phyloP scores from a whole-genome alignment of 2,329 filamentous ascomycete genomes.

The Knufia petricola region DNA sequence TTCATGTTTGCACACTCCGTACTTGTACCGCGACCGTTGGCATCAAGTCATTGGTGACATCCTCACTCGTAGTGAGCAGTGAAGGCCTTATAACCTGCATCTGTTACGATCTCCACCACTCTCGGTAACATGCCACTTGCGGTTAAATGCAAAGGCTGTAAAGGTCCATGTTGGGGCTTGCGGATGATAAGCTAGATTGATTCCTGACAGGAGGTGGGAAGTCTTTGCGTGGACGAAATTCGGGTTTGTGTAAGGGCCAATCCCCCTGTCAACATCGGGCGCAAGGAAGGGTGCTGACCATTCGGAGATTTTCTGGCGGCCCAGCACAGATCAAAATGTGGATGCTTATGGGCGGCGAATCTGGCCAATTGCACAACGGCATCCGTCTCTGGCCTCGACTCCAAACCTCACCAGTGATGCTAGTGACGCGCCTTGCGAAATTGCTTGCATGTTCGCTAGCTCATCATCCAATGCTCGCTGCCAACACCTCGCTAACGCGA shows the following conservation, averaged over 20 bases:
- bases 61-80: neutral
- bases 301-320: neutral
- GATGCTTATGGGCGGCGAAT: too few species aligned
- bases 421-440: neutral
- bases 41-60: neutral
- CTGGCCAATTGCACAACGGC: neutral
- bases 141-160: neutral
- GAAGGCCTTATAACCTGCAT: neutral
- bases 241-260: neutral
- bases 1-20: too few species aligned
- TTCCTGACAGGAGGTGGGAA: neutral
- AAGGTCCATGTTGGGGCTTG: too few species aligned
- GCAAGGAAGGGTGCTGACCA: neutral
- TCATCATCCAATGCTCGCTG: conserved; percentile 3
- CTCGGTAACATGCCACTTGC: neutral
- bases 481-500: neutral
- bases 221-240: neutral
- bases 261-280: neutral
- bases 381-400: neutral
- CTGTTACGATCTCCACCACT: neutral
- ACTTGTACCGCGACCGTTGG: too few species aligned
- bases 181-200: neutral
- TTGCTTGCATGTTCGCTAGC: neutral
- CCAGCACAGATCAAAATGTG: neutral
- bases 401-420: neutral